These are phyloP conservation scores for Backusella sp. DNA, from an alignment of 192 early-diverging fungal species.

Conservation along the genomic window DNA sequence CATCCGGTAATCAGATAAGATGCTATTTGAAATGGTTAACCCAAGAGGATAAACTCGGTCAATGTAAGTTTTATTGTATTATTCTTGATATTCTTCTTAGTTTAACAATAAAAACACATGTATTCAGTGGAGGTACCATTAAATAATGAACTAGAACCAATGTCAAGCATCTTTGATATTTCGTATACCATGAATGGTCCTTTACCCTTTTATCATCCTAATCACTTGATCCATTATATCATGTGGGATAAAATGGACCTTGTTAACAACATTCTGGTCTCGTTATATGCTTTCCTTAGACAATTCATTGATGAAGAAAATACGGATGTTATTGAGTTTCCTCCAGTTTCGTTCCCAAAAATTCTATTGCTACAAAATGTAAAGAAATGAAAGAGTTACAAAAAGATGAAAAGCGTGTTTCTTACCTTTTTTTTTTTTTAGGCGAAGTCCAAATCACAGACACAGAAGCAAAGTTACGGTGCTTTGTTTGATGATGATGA, in stretches of 20 bases:
- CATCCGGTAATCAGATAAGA: constrained; percentile 50
- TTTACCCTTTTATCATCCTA: constrained; percentile 74
- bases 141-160: constrained; percentile 23
- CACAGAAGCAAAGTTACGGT: constrained; percentile 42
- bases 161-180: constrained; percentile 53
- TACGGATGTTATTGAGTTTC: constrained; percentile 37
- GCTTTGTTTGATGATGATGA: constrained; percentile 57
- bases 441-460: background rate
- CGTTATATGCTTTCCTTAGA: constrained; percentile 58
- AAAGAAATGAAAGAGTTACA: constrained; percentile 1
- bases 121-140: constrained; percentile 6
- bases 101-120: background rate
- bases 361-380: constrained; percentile 52
- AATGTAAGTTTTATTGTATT: constrained; percentile 19
- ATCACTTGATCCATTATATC: constrained; percentile 65
- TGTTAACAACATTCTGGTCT: constrained; percentile 58
- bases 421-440: background rate
- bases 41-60: constrained; percentile 40
- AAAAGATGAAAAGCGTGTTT: background rate
- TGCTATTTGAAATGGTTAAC: constrained; percentile 70
- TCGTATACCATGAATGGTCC: constrained; percentile 55
- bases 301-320: constrained; percentile 39
- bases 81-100: background rate
- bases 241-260: constrained; percentile 74
- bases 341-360: constrained; percentile 67